Evolutionary conservation across 2,329 filamentous ascomycete genomes (phyloP), one percentile per base, ranked within the genome.

Genomic region (Penicillium sp.): DNA sequence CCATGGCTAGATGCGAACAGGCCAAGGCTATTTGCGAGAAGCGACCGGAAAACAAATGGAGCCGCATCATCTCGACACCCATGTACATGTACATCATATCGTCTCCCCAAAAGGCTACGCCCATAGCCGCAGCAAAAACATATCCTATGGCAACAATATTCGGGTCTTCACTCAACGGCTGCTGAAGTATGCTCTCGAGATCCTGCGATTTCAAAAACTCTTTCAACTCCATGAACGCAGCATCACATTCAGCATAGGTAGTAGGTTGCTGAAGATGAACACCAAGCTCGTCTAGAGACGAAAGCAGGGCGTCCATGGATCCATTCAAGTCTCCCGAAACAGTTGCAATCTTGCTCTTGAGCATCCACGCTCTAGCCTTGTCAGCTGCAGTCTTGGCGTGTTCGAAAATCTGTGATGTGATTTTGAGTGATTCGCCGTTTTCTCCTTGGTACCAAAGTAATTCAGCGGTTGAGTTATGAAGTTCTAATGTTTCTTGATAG

Each of bases 401-500:
- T 30, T 75, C 71, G 63, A 94, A 89, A 5, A 95, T 83, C 2
- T 82, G 83, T 21, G 83, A 74, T 12, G 96, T 81, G n/a, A 93
- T 74, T 26, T 79, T 77, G 43, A 86, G 81, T 21, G 90, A 89
- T 52, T 87, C 81, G 1, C 81, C 76, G 58, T 87, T 83, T 61
- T 91, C 83, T 4, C 85, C 85, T 77, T 92, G 87, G 65, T 89
- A 91, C 66, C 91, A 84, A 63, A 90, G 87, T 68, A 90, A 91
- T 69, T 96, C 91, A 3, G 91, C 89, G 4, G 90, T 85, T 53
- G 89, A 85, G 4, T 91, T 85, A 68, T 90, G 86, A 2, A 96
- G 78, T 60, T 87, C 85, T 60, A 95, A 79, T 0, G 91, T 96
- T 74, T 97, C 93, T 11, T 91, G 86, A 65, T 96, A 96, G 47